Percentiles rank a stretch among this genome's conserved stretches.
phyloP scores from a whole-genome alignment of 257 asterid genomes.

The Buddleja alternifolia region DNA sequence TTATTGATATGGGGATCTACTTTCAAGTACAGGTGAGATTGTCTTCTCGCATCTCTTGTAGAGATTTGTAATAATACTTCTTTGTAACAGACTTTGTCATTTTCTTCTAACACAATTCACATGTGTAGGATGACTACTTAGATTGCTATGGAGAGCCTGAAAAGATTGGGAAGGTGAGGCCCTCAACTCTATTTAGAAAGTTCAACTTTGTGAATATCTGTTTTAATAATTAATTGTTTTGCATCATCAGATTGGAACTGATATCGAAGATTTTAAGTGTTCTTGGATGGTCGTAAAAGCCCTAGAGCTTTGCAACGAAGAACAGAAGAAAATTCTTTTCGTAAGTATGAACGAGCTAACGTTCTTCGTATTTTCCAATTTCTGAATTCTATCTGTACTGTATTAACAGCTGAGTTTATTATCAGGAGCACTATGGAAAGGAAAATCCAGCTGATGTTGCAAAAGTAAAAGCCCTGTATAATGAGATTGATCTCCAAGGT shows the following conservation, averaged over 20 bases:
- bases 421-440: conserved; percentile 90
- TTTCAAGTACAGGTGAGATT: conserved; percentile 90
- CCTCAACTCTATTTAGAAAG: neutral
- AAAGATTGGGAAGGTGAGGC: conserved; percentile 77
- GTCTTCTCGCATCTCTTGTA: conserved; percentile 13
- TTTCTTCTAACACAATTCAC: neutral
- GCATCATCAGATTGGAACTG: conserved; percentile 80
- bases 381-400: neutral
- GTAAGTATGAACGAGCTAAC: conserved; percentile 54
- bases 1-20: conserved; percentile 88
- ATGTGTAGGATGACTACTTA: conserved; percentile 70
- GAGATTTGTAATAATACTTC: neutral
- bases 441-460: conserved; percentile 64
- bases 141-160: conserved; percentile 84
- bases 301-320: conserved; percentile 76
- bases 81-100: neutral
- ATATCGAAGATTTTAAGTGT: conserved; percentile 94
- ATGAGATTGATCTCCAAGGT: conserved; percentile 74
- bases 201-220: neutral
- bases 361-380: neutral
- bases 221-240: conserved; percentile 16
- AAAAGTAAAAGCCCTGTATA: conserved; percentile 68
- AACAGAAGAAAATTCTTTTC: conserved; percentile 67
- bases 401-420: conserved; percentile 21
- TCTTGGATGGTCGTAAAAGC: conserved; percentile 98